Percentiles rank a stretch among this genome's conserved stretches.
Evolutionary conservation across 768 basidiomycete species (phyloP).

Genomic region (Podaxis sp.): DNA sequence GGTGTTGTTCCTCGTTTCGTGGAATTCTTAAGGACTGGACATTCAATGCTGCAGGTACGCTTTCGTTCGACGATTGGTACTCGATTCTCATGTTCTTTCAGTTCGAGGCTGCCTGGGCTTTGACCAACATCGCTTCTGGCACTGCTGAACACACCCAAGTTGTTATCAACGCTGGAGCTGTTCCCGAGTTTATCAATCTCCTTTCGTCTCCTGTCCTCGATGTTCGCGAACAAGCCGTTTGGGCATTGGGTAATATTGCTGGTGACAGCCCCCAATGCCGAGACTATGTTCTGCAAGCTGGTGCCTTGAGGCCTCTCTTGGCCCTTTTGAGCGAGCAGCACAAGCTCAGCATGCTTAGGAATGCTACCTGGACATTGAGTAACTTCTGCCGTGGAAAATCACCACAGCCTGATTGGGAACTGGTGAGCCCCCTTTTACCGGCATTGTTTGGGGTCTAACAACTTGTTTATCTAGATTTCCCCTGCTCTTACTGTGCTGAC

Average conservation of each 20-base stretch:
- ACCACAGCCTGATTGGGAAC: conserved; percentile 97
- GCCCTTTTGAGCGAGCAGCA: conserved; percentile 92
- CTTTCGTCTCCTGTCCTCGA: conserved; percentile 93
- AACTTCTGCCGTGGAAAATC: conserved; percentile 99
- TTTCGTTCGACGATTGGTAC: conserved; percentile 4
- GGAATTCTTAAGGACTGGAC: conserved; percentile 80
- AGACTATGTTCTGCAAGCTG: conserved; percentile 93
- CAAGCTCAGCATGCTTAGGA: conserved; percentile 97
- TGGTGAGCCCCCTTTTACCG: conserved; percentile 52
- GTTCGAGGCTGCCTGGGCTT: conserved; percentile 98
- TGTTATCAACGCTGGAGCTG: conserved; percentile 91
- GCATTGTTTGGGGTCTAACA: conserved; percentile 10
- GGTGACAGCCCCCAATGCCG: conserved; percentile 97
- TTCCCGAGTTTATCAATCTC: conserved; percentile 96
- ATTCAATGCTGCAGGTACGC: conserved; percentile 81
- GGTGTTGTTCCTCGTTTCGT: conserved; percentile 97
- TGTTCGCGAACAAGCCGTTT: conserved; percentile 98
- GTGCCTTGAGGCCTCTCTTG: conserved; percentile 90
- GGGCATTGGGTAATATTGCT: conserved; percentile 99
- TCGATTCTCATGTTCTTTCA: conserved; percentile 27
- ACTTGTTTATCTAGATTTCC: conserved; percentile 71
- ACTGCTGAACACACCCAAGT: conserved; percentile 98
- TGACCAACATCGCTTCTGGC: conserved; percentile 97
- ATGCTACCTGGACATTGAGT: conserved; percentile 99
- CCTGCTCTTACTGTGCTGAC: conserved; percentile 96